Conservation (phyloP, 2,329 filamentous ascomycete genomes). For the Alternaria angustiovoidea region DNA sequence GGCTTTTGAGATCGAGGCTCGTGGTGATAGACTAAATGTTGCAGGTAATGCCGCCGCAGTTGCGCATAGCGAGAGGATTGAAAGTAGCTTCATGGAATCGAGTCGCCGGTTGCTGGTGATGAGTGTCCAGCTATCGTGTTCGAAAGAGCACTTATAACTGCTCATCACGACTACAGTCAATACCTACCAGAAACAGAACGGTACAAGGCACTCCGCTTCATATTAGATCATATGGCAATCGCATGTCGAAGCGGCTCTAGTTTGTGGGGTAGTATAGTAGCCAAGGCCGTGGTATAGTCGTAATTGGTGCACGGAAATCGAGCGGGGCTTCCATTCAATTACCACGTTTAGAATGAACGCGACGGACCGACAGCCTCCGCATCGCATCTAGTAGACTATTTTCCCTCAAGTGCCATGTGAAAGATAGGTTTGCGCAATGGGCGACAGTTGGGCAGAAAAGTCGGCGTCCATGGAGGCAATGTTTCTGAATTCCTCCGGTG, state of each 20-base stretch:
- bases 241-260: constrained; percentile 6
- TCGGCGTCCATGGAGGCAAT: background rate
- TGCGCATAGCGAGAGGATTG: constrained; percentile 28
- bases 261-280: constrained; percentile 19
- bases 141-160: background rate
- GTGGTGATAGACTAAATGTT: constrained; percentile 17
- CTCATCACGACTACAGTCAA: background rate
- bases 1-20: constrained; percentile 34
- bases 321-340: constrained; percentile 3
- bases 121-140: background rate
- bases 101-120: background rate
- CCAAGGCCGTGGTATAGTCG: constrained; percentile 8
- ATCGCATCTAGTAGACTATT: background rate
- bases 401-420: background rate
- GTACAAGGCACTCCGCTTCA: constrained; percentile 15
- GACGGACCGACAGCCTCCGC: constrained; percentile 10
- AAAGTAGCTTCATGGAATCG: constrained; percentile 33
- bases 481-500: constrained; percentile 5
- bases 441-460: background rate
- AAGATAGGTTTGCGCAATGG: background rate
- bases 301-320: constrained; percentile 10
- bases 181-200: constrained; percentile 2
- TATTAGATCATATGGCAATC: constrained; percentile 12
- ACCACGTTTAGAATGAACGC: background rate
- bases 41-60: constrained; percentile 30